A percentile compares a stretch with the other conserved stretches of the same genome.
These are phyloP conservation scores for Canavalia ensiformis DNA, from an alignment of 306 rosid genomes.

Conservation along the genomic window DNA sequence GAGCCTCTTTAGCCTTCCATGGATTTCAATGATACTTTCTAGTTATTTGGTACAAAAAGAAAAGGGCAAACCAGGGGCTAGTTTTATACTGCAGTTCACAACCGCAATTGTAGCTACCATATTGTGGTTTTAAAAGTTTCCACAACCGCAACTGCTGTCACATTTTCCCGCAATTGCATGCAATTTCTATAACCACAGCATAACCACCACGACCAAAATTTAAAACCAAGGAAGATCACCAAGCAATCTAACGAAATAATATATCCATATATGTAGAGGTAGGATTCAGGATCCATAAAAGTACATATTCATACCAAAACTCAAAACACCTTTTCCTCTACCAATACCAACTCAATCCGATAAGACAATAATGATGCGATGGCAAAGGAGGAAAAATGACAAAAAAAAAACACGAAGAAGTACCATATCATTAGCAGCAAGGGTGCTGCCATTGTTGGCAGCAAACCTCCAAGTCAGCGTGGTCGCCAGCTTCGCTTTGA, in stretches of 20 bases:
- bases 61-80: neutral
- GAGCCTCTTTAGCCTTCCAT: neutral
- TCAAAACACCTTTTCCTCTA: neutral
- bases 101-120: neutral
- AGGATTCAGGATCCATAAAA: neutral
- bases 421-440: slow-evolving; percentile 81
- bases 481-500: slow-evolving; percentile 74
- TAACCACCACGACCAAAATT: slow-evolving; percentile 8
- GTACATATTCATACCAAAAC: neutral
- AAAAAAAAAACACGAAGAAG: slow-evolving; percentile 28
- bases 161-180: neutral
- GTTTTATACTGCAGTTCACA: neutral
- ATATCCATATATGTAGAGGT: neutral
- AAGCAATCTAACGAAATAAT: neutral
- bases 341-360: neutral
- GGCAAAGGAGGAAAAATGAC: neutral
- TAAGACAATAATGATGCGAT: neutral
- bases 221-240: neutral
- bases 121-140: neutral
- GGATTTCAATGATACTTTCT: neutral
- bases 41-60: neutral
- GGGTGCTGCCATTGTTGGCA: slow-evolving; percentile 88
- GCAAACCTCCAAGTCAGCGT: slow-evolving; percentile 79
- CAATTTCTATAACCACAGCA: slow-evolving; percentile 3
- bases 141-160: neutral